These are phyloP conservation scores for Nothophytophthora sp. DNA, from an alignment of 352 stramenopile genomes.

Conservation along the genomic window DNA sequence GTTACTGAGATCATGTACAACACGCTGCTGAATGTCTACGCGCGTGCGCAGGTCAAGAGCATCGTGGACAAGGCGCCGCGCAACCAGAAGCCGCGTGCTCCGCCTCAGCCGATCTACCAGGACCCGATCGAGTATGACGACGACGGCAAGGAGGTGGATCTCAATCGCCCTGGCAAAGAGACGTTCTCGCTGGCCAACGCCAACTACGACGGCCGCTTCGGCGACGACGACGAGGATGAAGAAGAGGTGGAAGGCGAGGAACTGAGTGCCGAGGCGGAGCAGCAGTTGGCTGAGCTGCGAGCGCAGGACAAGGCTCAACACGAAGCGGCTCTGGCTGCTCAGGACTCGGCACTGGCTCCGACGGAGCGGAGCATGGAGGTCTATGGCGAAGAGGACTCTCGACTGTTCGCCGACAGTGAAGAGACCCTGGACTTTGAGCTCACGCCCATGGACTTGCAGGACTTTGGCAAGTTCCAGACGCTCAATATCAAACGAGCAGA, in stretches of 20 bases:
- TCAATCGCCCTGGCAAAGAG: constrained; percentile 70
- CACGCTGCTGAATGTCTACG: constrained; percentile 81
- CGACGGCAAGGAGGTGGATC: constrained; percentile 66
- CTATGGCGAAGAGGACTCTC: constrained; percentile 35
- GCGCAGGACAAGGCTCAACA: constrained; percentile 32
- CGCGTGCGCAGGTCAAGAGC: constrained; percentile 65
- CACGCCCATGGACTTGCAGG: constrained; percentile 52
- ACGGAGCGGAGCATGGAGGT: constrained; percentile 33
- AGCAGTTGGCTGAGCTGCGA: constrained; percentile 35
- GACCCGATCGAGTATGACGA: constrained; percentile 76
- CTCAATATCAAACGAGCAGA: constrained; percentile 70
- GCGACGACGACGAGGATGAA: constrained; percentile 55
- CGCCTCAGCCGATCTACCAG: constrained; percentile 62
- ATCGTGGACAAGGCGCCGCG: constrained; percentile 69
- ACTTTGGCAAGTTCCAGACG: constrained; percentile 76
- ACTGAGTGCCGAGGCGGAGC: constrained; percentile 36
- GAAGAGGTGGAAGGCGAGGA: constrained; percentile 49
- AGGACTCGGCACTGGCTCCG: constrained; percentile 27
- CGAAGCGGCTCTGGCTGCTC: constrained; percentile 34
- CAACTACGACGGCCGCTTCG: constrained; percentile 66
- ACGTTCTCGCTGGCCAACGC: constrained; percentile 57
- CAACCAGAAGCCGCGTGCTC: constrained; percentile 39
- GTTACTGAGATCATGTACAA: constrained; percentile 71
- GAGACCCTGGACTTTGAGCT: constrained; percentile 49
- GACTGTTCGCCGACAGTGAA: constrained; percentile 34